Evolutionary conservation across 116 monocot genomes (phyloP).

Genomic region (Posidonia oceanica): DNA sequence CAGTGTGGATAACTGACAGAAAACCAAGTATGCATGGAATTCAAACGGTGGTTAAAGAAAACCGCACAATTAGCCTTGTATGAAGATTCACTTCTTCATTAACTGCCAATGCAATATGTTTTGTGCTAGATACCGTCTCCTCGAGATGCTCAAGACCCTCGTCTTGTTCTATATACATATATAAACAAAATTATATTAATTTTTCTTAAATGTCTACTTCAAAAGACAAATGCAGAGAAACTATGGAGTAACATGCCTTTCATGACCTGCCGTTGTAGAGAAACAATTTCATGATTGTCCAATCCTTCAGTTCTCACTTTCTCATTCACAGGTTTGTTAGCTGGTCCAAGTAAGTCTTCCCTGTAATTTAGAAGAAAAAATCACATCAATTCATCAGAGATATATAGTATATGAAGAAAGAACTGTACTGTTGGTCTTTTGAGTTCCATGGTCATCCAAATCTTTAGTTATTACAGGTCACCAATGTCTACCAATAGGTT

Average conservation of each 20-base stretch:
- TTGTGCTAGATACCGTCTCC: slow-evolving; percentile 72
- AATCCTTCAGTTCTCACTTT: slow-evolving; percentile 29
- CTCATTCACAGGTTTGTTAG: slow-evolving; percentile 23
- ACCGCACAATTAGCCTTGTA: slow-evolving; percentile 54
- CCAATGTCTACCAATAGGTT: too few species aligned
- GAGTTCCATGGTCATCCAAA: too few species aligned
- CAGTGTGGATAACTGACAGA: background rate
- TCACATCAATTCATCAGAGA: too few species aligned
- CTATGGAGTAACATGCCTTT: slow-evolving; percentile 27
- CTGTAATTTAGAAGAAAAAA: slow-evolving; percentile 22
- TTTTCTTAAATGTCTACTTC: background rate
- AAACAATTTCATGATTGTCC: slow-evolving; percentile 37
- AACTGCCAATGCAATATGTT: slow-evolving; percentile 71
- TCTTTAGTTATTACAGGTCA: too few species aligned
- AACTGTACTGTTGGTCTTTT: too few species aligned
- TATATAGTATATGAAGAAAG: too few species aligned
- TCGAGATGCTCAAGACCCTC: slow-evolving; percentile 65
- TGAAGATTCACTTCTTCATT: slow-evolving; percentile 75
- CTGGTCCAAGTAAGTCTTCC: slow-evolving; percentile 62
- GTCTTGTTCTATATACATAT: slow-evolving; percentile 56
- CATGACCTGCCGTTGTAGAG: slow-evolving; percentile 48
- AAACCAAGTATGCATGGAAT: background rate
- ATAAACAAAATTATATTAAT: background rate
- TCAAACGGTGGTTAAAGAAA: background rate
- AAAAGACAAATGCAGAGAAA: background rate